Conservation (phyloP, 768 basidiomycete genomes). For the Asterophora lycoperdoides region DNA sequence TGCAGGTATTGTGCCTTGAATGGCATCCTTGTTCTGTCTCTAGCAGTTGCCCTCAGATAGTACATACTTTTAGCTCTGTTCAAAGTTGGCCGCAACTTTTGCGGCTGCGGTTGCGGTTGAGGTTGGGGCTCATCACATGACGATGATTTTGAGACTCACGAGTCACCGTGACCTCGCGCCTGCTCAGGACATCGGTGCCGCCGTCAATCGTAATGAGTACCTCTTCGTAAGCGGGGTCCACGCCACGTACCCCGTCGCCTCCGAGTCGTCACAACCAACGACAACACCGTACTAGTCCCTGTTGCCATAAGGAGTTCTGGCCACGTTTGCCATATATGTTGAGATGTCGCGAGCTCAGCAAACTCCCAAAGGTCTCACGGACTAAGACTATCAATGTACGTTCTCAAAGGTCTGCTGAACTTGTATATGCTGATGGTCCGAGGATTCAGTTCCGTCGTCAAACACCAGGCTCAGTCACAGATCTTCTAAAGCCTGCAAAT, state of each 20-base stretch:
- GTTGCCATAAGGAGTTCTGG: too few relatives aligned
- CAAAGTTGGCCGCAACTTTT: too few relatives aligned
- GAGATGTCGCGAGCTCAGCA: conserved; percentile 30
- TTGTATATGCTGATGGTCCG: background rate
- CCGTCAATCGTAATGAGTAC: conserved; percentile 33
- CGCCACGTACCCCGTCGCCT: conserved; percentile 23
- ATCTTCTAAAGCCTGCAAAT: conserved; percentile 11
- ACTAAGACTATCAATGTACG: conserved; percentile 35
- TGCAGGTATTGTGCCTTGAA: too few relatives aligned
- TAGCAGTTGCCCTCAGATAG: too few relatives aligned
- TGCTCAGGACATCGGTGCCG: conserved; percentile 27
- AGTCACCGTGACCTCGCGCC: conserved; percentile 29
- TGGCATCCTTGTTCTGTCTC: too few relatives aligned
- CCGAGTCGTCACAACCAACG: too few relatives aligned
- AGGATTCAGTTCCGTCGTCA: conserved; percentile 36
- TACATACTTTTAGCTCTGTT: too few relatives aligned
- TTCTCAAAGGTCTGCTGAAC: background rate
- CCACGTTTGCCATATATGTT: too few relatives aligned
- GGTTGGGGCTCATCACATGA: too few relatives aligned
- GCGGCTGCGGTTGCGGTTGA: too few relatives aligned
- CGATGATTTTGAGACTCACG: too few relatives aligned
- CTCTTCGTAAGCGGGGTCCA: conserved; percentile 29
- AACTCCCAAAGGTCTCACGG: conserved; percentile 27
- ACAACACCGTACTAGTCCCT: too few relatives aligned
- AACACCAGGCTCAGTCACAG: conserved; percentile 32